Evolutionary conservation across 805 yeast genomes (phyloP).

Genomic region (Lachancea fermentati): DNA sequence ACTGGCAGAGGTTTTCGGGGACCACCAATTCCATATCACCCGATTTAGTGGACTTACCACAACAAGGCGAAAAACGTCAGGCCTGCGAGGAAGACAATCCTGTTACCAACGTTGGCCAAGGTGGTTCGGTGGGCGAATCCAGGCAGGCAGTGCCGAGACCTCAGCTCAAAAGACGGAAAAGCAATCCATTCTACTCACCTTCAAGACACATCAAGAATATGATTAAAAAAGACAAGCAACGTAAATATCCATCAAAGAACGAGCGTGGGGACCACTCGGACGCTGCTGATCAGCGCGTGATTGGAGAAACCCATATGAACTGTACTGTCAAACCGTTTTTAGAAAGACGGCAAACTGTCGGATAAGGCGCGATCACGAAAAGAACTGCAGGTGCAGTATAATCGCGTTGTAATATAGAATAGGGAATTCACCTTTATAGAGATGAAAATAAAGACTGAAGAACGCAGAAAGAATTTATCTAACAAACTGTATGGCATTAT

Average conservation of each 20-base stretch:
- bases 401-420: not conserved
- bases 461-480: constrained; percentile 1
- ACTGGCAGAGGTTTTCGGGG: not conserved
- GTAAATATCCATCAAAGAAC: constrained; percentile 1
- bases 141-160: constrained; percentile 7
- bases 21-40: not conserved
- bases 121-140: not conserved
- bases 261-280: not conserved
- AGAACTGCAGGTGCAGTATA: not conserved
- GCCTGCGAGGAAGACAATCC: not conserved
- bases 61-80: not conserved
- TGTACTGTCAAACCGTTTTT: constrained; percentile 3
- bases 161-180: constrained; percentile 10
- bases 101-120: too few species aligned
- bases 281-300: not conserved
- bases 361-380: not conserved
- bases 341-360: constrained; percentile 8
- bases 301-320: not conserved
- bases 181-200: constrained; percentile 19
- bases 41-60: not conserved
- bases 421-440: not conserved
- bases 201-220: constrained; percentile 16
- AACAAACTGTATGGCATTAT: not conserved
- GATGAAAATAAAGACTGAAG: not conserved
- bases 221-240: constrained; percentile 9